These are phyloP conservation scores for Parathielavia hyrcaniae DNA, from an alignment of 495 filamentous ascomycete genomes.

Conservation along the genomic window DNA sequence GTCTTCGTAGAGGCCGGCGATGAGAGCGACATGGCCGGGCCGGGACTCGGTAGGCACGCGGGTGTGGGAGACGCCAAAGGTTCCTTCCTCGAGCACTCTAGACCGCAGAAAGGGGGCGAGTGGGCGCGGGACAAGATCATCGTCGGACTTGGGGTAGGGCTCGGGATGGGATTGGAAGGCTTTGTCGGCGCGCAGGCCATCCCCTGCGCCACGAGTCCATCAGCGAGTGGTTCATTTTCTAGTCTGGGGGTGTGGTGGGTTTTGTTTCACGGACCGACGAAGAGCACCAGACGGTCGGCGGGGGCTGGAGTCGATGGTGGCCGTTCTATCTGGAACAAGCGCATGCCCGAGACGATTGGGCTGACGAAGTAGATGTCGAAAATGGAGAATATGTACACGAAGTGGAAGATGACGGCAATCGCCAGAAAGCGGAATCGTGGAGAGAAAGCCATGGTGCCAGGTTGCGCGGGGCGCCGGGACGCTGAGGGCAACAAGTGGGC, in stretches of 20 bases:
- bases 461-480: constrained; percentile 12
- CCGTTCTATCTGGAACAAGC: constrained; percentile 63
- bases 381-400: constrained; percentile 92
- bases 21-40: constrained; percentile 94
- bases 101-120: constrained; percentile 93
- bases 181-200: constrained; percentile 96
- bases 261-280: constrained; percentile 66
- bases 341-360: constrained; percentile 95
- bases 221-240: constrained; percentile 6
- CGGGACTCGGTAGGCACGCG: constrained; percentile 96
- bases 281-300: constrained; percentile 83
- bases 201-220: constrained; percentile 45
- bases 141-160: constrained; percentile 63
- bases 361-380: constrained; percentile 99
- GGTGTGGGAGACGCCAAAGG: constrained; percentile 97
- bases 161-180: constrained; percentile 92
- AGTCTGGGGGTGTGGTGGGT: constrained; percentile 12
- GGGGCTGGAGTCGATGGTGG: constrained; percentile 59
- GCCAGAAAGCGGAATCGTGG: constrained; percentile 82
- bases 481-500: no score
- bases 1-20: constrained; percentile 96
- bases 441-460: constrained; percentile 62
- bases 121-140: constrained; percentile 56
- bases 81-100: constrained; percentile 80
- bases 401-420: constrained; percentile 87